Evolutionary conservation across 2,329 filamentous ascomycete species (phyloP).

Genomic region (Ophiognomonia clavigignenti-juglandacearum): DNA sequence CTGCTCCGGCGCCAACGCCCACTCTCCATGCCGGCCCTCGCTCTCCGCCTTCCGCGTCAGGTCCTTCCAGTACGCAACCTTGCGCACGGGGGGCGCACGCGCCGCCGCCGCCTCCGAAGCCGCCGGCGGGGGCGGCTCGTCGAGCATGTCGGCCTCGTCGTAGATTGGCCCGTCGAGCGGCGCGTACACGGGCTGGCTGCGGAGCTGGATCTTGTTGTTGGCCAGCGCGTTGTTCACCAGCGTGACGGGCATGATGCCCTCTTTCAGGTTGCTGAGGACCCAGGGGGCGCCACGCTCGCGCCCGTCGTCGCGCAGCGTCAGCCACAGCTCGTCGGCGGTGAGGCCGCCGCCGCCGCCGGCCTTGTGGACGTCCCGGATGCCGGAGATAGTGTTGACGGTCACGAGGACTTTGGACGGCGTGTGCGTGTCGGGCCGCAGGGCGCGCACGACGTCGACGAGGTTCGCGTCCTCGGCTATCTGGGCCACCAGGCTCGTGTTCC

Average conservation of each 20-base stretch:
- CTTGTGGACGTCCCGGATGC: too few species aligned
- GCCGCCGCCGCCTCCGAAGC: not conserved
- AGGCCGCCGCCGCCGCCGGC: slow-evolving; percentile 23
- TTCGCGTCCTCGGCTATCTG: slow-evolving; percentile 15
- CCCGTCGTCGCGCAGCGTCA: slow-evolving; percentile 39
- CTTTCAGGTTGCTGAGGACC: slow-evolving; percentile 22
- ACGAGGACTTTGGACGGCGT: slow-evolving; percentile 29
- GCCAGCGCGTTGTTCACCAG: not conserved
- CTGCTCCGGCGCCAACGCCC: slow-evolving; percentile 6
- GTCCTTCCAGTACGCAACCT: slow-evolving; percentile 7
- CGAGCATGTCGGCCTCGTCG: not conserved
- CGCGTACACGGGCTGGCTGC: slow-evolving; percentile 16
- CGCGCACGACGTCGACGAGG: slow-evolving; percentile 20
- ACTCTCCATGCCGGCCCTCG: not conserved
- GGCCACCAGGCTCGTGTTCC: slow-evolving; percentile 19
- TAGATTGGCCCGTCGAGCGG: slow-evolving; percentile 7
- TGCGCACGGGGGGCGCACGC: not conserved
- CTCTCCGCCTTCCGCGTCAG: not conserved
- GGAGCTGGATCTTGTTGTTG: slow-evolving; percentile 4
- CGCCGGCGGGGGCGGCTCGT: not conserved
- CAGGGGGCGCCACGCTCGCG: slow-evolving; percentile 34
- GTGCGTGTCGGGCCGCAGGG: slow-evolving; percentile 18
- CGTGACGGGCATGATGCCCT: slow-evolving; percentile 18
- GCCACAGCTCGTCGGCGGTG: slow-evolving; percentile 28
- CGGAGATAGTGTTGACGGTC: slow-evolving; percentile 20